Base-by-base conservation (phyloP, 1,284 basidiomycete species). In the Cutaneotrichosporon sp. region DNA sequence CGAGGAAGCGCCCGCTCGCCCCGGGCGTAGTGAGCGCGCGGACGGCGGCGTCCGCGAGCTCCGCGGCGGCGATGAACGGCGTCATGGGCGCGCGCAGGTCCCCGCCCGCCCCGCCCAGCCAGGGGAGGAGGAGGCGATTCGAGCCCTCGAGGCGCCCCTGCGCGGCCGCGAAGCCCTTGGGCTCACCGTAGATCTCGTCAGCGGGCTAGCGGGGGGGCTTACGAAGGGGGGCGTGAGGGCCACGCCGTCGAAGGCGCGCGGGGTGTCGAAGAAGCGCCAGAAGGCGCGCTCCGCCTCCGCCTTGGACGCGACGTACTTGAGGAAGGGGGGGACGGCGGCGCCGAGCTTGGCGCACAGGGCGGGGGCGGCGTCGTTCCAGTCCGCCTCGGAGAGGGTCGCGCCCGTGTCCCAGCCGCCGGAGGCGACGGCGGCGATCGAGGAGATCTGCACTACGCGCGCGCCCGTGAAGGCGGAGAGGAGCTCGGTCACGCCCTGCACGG, bases 361-460 rank as follows among this genome's bases (percentile, higher is more conserved):
- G 5, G 54, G 22, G 25, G 22, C 20, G 16, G 7, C 13, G 56
- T 62, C 53, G 56, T 62, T 62, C 60, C 60, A 62, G 29, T 50
- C 46, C 14, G 14, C 16, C 14, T 47, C 24, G 9, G 20, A 4
- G 46, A 29, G 24, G 10, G 22, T n/a, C n/a, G n/a, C n/a, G n/a
- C n/a, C n/a, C n/a, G n/a, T n/a, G n/a, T 63, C 64, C 68, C 72
- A 76, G 24, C 71, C 72, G 33, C 68, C 60, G 22, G 65, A 60
- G 24, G 76, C 66, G 33, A 76, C 62, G 31, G 67, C 66, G 24
- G 65, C 62, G 42, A 65, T 64, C 8, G 72, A 68, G 54, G 75
- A 70, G 9, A 65, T 69, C n/a, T 33, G 36, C 36, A 22, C 34
- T 29, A 25, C 51, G 2, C 51, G 31, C 20, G 24, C 22, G 1